Percentiles rank a stretch among this genome's conserved stretches.
These are phyloP conservation scores for Verticillium isaacii DNA, from an alignment of 2,329 filamentous ascomycete genomes.

Conservation along the genomic window DNA sequence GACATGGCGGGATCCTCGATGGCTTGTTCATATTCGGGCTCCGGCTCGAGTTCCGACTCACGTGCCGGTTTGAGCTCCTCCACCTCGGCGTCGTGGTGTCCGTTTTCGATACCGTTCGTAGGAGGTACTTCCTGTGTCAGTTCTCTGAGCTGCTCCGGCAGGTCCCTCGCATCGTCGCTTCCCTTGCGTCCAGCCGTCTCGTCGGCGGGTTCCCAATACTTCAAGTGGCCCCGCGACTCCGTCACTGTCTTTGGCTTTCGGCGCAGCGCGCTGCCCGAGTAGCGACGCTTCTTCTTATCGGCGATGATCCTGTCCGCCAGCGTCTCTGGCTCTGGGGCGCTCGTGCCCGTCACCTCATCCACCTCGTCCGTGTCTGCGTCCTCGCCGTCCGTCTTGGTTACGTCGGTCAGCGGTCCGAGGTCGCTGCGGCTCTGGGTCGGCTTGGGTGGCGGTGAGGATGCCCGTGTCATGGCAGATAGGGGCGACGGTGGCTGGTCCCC, in stretches of 20 bases:
- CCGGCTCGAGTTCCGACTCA: conserved; percentile 1
- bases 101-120: background rate
- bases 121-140: background rate
- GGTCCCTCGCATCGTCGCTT: conserved; percentile 46
- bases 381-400: background rate
- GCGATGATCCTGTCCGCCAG: conserved; percentile 35
- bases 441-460: background rate
- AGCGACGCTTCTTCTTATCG: conserved; percentile 61
- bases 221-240: conserved; percentile 68
- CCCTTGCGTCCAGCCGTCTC: conserved; percentile 70
- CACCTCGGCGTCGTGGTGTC: background rate
- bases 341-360: conserved; percentile 58
- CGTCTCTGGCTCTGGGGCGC: conserved; percentile 58
- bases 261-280: conserved; percentile 81
- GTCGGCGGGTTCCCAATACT: conserved; percentile 86
- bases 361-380: conserved; percentile 29
- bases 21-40: background rate
- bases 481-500: background rate
- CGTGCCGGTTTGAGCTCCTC: conserved; percentile 2
- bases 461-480: background rate
- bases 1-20: conserved; percentile 14
- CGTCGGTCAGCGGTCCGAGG: background rate
- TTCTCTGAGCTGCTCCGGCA: conserved; percentile 1
- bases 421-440: conserved; percentile 5
- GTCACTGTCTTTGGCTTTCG: conserved; percentile 68